Conservation (phyloP, 352 stramenopile genomes). For the Globisporangium canariense region DNA sequence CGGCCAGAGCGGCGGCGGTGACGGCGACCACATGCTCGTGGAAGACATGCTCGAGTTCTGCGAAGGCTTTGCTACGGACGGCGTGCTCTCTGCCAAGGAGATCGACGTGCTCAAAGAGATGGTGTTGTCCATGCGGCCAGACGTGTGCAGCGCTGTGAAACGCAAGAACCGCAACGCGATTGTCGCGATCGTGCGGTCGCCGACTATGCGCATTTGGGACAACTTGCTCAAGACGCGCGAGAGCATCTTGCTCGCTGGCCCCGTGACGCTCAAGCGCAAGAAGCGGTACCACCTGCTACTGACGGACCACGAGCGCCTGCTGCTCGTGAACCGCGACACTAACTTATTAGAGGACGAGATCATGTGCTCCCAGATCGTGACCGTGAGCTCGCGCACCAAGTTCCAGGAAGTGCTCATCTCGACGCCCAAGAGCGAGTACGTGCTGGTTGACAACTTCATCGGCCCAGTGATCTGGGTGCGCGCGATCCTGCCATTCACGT, state of each 20-base stretch:
- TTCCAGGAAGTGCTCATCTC: conserved; percentile 71
- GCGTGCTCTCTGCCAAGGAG: conserved; percentile 57
- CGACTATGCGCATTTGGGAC: conserved; percentile 83
- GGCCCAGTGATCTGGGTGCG: conserved; percentile 80
- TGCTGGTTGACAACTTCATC: conserved; percentile 85
- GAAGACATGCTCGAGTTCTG: conserved; percentile 88
- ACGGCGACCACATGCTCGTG: conserved; percentile 63
- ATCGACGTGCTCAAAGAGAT: conserved; percentile 76
- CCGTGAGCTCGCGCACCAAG: conserved; percentile 79
- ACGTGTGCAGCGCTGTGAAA: conserved; percentile 73
- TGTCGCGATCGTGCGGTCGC: conserved; percentile 76
- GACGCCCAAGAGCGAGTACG: conserved; percentile 72
- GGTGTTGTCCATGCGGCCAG: conserved; percentile 68
- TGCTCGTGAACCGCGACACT: conserved; percentile 87
- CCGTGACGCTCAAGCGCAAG: conserved; percentile 81
- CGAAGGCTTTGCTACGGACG: conserved; percentile 50
- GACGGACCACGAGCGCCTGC: conserved; percentile 79
- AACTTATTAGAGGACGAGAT: conserved; percentile 89
- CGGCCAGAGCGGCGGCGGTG: conserved; percentile 39
- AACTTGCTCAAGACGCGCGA: conserved; percentile 80
- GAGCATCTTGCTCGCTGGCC: conserved; percentile 73
- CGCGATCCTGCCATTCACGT: conserved; percentile 83
- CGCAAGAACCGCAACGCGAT: conserved; percentile 82
- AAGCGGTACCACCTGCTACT: conserved; percentile 82
- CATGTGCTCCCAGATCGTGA: conserved; percentile 86